Base-by-base conservation (phyloP, 2,329 filamentous ascomycete species). In the Aspergillus sp. region DNA sequence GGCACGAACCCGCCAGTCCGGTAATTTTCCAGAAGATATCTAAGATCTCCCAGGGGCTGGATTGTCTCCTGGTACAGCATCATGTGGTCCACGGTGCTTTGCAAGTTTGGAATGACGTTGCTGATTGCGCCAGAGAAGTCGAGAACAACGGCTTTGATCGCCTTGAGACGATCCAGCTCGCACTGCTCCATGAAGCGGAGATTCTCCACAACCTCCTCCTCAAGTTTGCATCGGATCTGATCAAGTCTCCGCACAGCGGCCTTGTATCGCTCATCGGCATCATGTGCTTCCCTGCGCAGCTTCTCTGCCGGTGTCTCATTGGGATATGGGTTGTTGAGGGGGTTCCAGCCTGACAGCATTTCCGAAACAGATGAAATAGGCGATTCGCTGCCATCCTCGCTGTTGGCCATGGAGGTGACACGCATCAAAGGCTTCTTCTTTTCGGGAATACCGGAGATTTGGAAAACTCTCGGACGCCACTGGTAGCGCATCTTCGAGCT, bases 41-140 rank as follows among this genome's bases (percentile, higher is more conserved):
- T 81, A 54, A 98, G 73, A 67, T 98, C 93, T 33, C 88, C 87
- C 38, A 83, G 66, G 5, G 93, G 93, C 67, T 97, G 93, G n/a
- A 98, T 88, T 0, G 93, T 97, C 74, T 98, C 93, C 67, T 98
- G 93, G 71, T 94, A 98, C 37, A 98, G 78, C 83, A 98, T 90
- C 90, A 98, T 96, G 64, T 94, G 90, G 71, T 98, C 93, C 26
- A 98, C 90, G 0, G 90, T 90, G 46, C 91, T 91, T 69, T 97
- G 93, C 49, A 98, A 73, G 60, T 88, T 94, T 12, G 93, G 94
- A 50, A 98, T 97, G 58, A 96, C 91, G 60, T 98, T 98, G 75
- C 91, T 91, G 66, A 98, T 88, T 32, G 91, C 90, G 37, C 93
- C 93, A 5, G 91, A 96, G 67, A 98, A 97, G 70, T 98, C 94